phyloP scores from a whole-genome alignment of 1,284 basidiomycete species.

The Veloboletus limbatus region DNA sequence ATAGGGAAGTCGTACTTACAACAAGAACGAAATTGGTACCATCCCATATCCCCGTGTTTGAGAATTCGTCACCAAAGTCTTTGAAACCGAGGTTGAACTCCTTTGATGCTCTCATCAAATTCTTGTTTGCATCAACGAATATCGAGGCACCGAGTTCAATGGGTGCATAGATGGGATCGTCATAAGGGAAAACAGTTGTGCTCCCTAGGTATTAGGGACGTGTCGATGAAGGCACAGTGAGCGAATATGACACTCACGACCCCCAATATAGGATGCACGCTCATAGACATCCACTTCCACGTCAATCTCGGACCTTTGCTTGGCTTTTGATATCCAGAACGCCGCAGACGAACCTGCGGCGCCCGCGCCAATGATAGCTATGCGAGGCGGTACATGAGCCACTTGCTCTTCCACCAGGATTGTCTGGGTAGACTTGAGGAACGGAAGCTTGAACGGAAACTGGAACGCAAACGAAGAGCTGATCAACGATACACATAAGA shows the following conservation, averaged over 20 bases:
- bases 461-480: constrained; percentile 47
- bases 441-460: constrained; percentile 53
- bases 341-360: constrained; percentile 84
- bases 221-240: constrained; percentile 1
- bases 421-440: constrained; percentile 37
- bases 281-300: constrained; percentile 86
- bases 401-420: constrained; percentile 22
- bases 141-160: constrained; percentile 88
- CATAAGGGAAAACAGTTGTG: constrained; percentile 76
- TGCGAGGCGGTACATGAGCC: constrained; percentile 34
- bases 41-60: constrained; percentile 77
- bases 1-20: constrained; percentile 38
- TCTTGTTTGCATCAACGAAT: constrained; percentile 81
- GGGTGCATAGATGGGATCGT: constrained; percentile 56
- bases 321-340: constrained; percentile 81
- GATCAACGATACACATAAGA: constrained; percentile 33
- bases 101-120: constrained; percentile 76
- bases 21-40: constrained; percentile 70
- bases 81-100: constrained; percentile 73
- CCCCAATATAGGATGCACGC: constrained; percentile 71
- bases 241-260: constrained; percentile 55
- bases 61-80: constrained; percentile 51
- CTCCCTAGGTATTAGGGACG: constrained; percentile 49
- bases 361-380: constrained; percentile 88
- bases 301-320: constrained; percentile 60